Base-by-base conservation (phyloP, 257 asterid species). In the Capsicum rhomboideum region DNA sequence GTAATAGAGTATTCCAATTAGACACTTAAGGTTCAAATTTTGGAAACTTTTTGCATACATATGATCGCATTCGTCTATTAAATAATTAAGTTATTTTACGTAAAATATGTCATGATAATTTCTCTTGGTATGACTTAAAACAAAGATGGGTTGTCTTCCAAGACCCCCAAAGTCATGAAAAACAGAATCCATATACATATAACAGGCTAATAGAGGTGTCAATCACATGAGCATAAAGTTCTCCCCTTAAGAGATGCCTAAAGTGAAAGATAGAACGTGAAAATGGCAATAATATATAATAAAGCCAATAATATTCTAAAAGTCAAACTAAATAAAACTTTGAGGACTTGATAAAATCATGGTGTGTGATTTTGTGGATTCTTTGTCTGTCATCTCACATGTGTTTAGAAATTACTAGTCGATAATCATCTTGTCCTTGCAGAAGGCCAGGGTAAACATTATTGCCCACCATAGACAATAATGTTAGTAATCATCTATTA, bases 141-240 rank as follows among this genome's bases (percentile, higher is more conserved):
- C 16, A 26, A 14, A 75, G 81, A 75, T 75, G 44, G 58, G 81
- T 26, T 75, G 81, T 75, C n/a, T n/a, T n/a, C 81, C 61, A 74
- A 23, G 14, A 46, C 40, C 59, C 31, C 42, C 29, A 21, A 69
- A 46, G 58, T 46, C 42, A 74, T 46, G 79, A n/a, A 26, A 11
- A 72, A 44, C 37, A 42, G 31, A 72, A 72, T 71, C 40, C 40
- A 11, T 0, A 0, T 46, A 71, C 29, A 1, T 29, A 4, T 46
- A 74, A 26, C 80, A 74, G 80, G 59, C 21, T 26, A 75, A 75
- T 75, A 75, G 42, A 50, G 81, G 61, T 75, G 81, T 52, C 81
- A 75, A 49, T 75, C 81, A 75, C 81, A 75, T 75, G 81, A 75
- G 26, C 23, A 28, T 75, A 49, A 75, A 75, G 81, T 75, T 75